Evolutionary conservation across 805 yeast genomes (phyloP).

Genomic region (Lipomyces anomalus): DNA sequence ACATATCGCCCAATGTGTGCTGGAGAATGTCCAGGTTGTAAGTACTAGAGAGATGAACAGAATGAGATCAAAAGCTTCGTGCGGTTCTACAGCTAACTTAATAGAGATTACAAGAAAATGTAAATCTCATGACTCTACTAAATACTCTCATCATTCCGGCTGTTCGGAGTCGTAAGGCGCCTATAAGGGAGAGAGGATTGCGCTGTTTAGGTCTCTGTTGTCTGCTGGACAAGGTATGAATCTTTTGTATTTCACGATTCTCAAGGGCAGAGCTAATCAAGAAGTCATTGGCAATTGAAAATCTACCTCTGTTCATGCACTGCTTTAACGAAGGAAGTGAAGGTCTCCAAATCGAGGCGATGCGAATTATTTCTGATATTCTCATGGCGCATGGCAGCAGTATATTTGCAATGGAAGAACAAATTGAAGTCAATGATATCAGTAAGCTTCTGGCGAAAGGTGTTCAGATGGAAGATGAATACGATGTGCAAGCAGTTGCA

Average conservation of each 20-base stretch:
- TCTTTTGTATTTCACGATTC: not conserved
- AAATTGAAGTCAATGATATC: constrained; percentile 12
- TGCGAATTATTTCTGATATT: constrained; percentile 71
- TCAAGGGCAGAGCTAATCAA: not conserved
- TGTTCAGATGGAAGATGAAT: constrained; percentile 34
- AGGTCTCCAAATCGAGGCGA: constrained; percentile 53
- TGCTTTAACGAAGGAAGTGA: constrained; percentile 65
- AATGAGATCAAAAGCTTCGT: too few relatives aligned
- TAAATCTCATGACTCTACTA: constrained; percentile 60
- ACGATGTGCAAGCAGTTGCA: constrained; percentile 67
- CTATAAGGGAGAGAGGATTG: constrained; percentile 59
- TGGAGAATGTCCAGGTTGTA: constrained; percentile 50
- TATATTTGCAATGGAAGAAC: constrained; percentile 46
- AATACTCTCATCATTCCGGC: constrained; percentile 79
- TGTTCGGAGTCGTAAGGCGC: constrained; percentile 51
- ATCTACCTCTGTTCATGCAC: constrained; percentile 59
- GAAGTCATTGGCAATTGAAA: constrained; percentile 55
- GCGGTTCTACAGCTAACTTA: not conserved
- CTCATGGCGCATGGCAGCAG: constrained; percentile 69
- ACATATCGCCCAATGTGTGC: constrained; percentile 58
- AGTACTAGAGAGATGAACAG: too few relatives aligned
- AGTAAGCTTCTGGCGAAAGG: constrained; percentile 33
- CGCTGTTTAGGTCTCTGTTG: constrained; percentile 76
- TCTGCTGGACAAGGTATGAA: constrained; percentile 46
- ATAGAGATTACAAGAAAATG: constrained; percentile 58